phyloP scores from a whole-genome alignment of 345 rosid species.

The Populus ilicifolia region DNA sequence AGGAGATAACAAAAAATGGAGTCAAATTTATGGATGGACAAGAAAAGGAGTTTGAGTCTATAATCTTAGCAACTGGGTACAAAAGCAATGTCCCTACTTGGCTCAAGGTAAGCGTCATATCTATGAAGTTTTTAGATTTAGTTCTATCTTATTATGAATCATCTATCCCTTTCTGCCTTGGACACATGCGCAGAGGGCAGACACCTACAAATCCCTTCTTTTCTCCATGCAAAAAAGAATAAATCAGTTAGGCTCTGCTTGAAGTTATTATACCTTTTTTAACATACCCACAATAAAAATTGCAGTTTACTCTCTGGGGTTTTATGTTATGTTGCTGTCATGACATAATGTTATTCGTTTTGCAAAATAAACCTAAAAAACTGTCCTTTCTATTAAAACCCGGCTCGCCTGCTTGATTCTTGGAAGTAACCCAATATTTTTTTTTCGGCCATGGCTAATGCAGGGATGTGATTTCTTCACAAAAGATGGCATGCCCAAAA shows the following conservation, averaged over 20 bases:
- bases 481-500: constrained; percentile 74
- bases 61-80: constrained; percentile 89
- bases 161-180: constrained; percentile 40
- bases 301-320: not conserved
- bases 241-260: constrained; percentile 23
- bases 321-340: constrained; percentile 19
- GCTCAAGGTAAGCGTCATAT: constrained; percentile 60
- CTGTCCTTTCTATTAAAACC: not conserved
- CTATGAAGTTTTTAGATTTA: constrained; percentile 22
- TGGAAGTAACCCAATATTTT: not conserved
- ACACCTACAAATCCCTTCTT: constrained; percentile 36
- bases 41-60: constrained; percentile 66
- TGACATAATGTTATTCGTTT: constrained; percentile 8
- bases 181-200: constrained; percentile 31
- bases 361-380: constrained; percentile 6
- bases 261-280: constrained; percentile 17
- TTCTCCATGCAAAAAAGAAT: constrained; percentile 37
- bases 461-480: constrained; percentile 67
- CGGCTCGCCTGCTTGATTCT: too few species aligned
- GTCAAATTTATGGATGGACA: constrained; percentile 79
- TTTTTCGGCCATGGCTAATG: not conserved
- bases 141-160: constrained; percentile 39
- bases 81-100: constrained; percentile 86
- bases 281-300: not conserved
- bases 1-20: constrained; percentile 58